Conservation (phyloP, 108 stramenopile genomes). For the Nitzschia palea region DNA sequence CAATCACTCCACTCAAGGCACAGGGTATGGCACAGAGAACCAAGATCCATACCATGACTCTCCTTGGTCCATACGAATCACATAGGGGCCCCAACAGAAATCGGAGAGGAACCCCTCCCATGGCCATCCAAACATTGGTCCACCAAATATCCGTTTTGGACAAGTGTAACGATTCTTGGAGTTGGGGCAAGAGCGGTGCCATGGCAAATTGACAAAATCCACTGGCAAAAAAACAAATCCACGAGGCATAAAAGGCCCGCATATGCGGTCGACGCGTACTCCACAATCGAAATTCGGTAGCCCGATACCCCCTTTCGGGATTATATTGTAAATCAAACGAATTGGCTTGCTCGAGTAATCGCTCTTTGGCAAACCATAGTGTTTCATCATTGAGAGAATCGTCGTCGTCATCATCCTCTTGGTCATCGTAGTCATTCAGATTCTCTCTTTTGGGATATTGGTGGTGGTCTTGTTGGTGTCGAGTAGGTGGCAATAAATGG, state of each 20-base stretch:
- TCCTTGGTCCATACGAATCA: constrained; percentile 16
- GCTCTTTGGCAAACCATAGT: constrained; percentile 6
- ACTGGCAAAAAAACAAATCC: constrained; percentile 75
- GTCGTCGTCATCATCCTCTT: not conserved
- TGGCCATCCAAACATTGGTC: constrained; percentile 60
- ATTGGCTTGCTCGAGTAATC: constrained; percentile 18
- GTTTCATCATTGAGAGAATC: constrained; percentile 1
- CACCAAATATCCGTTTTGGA: constrained; percentile 60
- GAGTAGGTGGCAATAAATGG: too few species aligned
- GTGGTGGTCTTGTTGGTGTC: too few species aligned
- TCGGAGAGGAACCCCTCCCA: constrained; percentile 66
- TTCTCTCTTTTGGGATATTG: too few species aligned
- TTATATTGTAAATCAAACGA: constrained; percentile 19
- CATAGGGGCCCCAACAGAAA: constrained; percentile 18
- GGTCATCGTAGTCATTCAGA: not conserved
- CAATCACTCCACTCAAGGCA: constrained; percentile 47
- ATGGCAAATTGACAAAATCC: constrained; percentile 83
- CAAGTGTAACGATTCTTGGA: constrained; percentile 49
- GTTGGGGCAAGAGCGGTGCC: constrained; percentile 73
- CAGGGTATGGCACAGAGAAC: constrained; percentile 40
- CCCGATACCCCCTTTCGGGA: constrained; percentile 60
- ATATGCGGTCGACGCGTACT: constrained; percentile 66
- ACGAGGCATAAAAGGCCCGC: constrained; percentile 82
- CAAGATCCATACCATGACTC: constrained; percentile 37
- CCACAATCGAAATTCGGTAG: constrained; percentile 56